phyloP scores from a whole-genome alignment of 176 grass and related monocot genomes.

The Metroxylon sagu region DNA sequence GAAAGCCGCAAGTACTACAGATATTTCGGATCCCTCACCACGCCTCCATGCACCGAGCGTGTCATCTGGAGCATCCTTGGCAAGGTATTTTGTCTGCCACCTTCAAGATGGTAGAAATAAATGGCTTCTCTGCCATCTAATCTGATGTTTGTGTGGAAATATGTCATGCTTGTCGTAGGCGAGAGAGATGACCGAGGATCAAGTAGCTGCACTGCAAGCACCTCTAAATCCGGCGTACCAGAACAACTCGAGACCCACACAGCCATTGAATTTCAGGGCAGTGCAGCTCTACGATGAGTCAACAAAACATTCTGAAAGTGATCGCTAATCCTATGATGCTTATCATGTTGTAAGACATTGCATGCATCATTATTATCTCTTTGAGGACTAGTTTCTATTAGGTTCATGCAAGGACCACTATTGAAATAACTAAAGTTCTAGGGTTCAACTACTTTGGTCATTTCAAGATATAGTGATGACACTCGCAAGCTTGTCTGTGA shows the following conservation, averaged over 20 bases:
- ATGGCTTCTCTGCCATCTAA: too few species aligned
- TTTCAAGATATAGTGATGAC: too few species aligned
- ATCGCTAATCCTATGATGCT: conserved; percentile 1
- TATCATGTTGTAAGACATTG: not conserved
- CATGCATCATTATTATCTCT: not conserved
- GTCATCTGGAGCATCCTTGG: conserved; percentile 62
- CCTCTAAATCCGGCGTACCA: conserved; percentile 39
- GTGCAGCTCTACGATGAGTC: conserved; percentile 42
- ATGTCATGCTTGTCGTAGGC: conserved; percentile 18
- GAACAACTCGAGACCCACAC: conserved; percentile 46
- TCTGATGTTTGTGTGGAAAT: too few species aligned
- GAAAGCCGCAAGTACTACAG: conserved; percentile 37
- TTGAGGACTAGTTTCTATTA: too few species aligned
- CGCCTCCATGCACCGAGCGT: conserved; percentile 85
- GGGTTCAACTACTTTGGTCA: too few species aligned
- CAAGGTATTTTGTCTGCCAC: conserved; percentile 29
- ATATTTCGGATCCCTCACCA: conserved; percentile 57
- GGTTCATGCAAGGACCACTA: too few species aligned
- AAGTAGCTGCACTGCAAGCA: conserved; percentile 45
- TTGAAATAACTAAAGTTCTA: too few species aligned
- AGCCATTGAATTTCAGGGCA: conserved; percentile 37
- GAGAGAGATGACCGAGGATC: conserved; percentile 57
- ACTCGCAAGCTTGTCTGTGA: too few species aligned
- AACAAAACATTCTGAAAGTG: not conserved
- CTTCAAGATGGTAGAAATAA: not conserved